Evolutionary conservation across 2,329 filamentous ascomycete species (phyloP).

Genomic region (Davidsoniella virescens): DNA sequence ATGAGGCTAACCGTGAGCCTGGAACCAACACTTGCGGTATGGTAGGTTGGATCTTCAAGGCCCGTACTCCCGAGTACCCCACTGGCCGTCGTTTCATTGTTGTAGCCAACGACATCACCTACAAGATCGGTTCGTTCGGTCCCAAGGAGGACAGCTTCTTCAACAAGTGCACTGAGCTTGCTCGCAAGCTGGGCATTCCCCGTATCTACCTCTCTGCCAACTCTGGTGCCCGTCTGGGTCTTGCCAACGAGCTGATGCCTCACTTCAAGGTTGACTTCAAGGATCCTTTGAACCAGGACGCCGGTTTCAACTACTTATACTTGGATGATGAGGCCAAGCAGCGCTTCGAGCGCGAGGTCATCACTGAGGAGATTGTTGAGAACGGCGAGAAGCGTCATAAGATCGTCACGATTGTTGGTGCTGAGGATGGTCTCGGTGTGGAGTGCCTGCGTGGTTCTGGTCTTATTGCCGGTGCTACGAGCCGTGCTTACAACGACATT

Average conservation of each 20-base stretch:
- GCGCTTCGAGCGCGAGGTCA: constrained; percentile 55
- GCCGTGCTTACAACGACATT: constrained; percentile 93
- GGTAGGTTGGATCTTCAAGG: constrained; percentile 95
- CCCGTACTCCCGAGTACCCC: constrained; percentile 89
- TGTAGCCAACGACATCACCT: constrained; percentile 97
- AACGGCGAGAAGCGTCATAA: constrained; percentile 82
- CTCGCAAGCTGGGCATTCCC: constrained; percentile 83
- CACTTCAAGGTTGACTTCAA: constrained; percentile 98
- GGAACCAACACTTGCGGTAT: constrained; percentile 94
- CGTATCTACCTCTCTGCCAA: constrained; percentile 97
- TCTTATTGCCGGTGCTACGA: constrained; percentile 94
- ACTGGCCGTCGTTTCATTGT: constrained; percentile 84
- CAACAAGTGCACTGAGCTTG: constrained; percentile 95
- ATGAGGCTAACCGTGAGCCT: constrained; percentile 86
- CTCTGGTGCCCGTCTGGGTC: constrained; percentile 91
- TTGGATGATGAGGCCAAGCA: constrained; percentile 74
- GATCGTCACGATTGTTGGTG: constrained; percentile 84
- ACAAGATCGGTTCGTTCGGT: constrained; percentile 95
- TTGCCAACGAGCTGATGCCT: constrained; percentile 92
- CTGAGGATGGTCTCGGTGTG: constrained; percentile 90
- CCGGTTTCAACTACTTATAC: constrained; percentile 95
- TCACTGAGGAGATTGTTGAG: constrained; percentile 76
- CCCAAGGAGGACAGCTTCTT: constrained; percentile 96
- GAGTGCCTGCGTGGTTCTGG: constrained; percentile 94
- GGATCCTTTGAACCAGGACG: constrained; percentile 60